These are phyloP conservation scores for Eutypa lata DNA, from an alignment of 2,329 filamentous ascomycete genomes.

Conservation along the genomic window DNA sequence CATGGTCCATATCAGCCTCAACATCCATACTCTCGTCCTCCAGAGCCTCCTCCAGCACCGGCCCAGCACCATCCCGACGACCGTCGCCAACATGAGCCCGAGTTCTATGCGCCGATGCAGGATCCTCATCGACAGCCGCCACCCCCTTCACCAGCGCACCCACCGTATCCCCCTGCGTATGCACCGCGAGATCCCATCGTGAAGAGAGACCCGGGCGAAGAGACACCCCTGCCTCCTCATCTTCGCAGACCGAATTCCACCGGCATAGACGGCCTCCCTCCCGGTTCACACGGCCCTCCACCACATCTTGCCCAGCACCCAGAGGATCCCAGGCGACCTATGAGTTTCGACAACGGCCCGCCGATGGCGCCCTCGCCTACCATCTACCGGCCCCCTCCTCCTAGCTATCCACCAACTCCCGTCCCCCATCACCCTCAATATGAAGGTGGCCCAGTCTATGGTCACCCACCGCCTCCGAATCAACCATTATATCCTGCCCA, in stretches of 20 bases:
- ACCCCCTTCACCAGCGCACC: conserved; percentile 43
- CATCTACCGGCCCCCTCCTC: conserved; percentile 26
- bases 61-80: conserved; percentile 48
- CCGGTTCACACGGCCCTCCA: conserved; percentile 32
- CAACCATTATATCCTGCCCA: conserved; percentile 27
- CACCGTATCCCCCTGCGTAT: conserved; percentile 39
- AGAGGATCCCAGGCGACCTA: conserved; percentile 49
- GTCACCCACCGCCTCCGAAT: conserved; percentile 31
- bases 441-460: conserved; percentile 35
- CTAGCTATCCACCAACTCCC: conserved; percentile 24
- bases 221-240: conserved; percentile 37
- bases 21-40: conserved; percentile 34
- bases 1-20: conserved; percentile 34
- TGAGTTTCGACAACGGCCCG: conserved; percentile 49
- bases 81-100: conserved; percentile 56
- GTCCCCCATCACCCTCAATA: conserved; percentile 27
- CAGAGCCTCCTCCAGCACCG: conserved; percentile 35
- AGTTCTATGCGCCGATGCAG: conserved; percentile 52
- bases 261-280: conserved; percentile 35
- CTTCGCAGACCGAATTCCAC: conserved; percentile 52
- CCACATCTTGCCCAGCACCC: conserved; percentile 32
- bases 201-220: conserved; percentile 54
- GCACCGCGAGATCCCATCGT: conserved; percentile 49
- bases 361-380: conserved; percentile 42
- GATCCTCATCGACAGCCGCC: conserved; percentile 46